A percentile compares a stretch with the other conserved stretches of the same genome.
These are phyloP conservation scores for Alternaria triticimaculans DNA, from an alignment of 2,329 filamentous ascomycete genomes.

Conservation along the genomic window DNA sequence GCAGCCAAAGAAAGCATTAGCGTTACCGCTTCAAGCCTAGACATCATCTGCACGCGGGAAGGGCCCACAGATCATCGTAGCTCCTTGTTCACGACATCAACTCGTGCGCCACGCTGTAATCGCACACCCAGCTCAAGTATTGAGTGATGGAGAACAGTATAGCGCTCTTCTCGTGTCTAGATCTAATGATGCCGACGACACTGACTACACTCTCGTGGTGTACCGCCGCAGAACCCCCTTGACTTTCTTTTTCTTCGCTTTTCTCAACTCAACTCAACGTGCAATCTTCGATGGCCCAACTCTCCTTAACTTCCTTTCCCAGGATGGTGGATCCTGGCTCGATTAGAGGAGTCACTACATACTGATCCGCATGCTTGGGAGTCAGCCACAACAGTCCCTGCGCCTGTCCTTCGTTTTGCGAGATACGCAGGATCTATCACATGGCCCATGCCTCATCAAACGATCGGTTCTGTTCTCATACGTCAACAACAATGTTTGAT, in stretches of 20 bases:
- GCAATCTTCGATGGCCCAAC: conserved; percentile 1
- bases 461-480: conserved; percentile 1
- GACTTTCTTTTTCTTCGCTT: conserved; percentile 10
- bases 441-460: conserved; percentile 9
- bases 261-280: background rate
- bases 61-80: background rate
- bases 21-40: background rate
- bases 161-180: background rate
- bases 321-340: conserved; percentile 3
- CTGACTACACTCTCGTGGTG: background rate
- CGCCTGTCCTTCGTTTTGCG: conserved; percentile 7
- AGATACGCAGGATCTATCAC: background rate
- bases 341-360: conserved; percentile 4
- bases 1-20: conserved; percentile 4
- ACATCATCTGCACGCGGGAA: background rate
- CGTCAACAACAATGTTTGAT: background rate
- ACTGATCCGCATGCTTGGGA: conserved; percentile 1
- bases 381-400: conserved; percentile 7
- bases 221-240: conserved; percentile 1
- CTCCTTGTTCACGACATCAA: conserved; percentile 3
- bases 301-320: conserved; percentile 1
- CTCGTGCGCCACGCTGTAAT: background rate
- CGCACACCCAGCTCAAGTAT: background rate
- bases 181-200: background rate
- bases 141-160: background rate